phyloP scores from a whole-genome alignment of 192 early-diverging fungal species.

The Glomus cerebriforme region DNA sequence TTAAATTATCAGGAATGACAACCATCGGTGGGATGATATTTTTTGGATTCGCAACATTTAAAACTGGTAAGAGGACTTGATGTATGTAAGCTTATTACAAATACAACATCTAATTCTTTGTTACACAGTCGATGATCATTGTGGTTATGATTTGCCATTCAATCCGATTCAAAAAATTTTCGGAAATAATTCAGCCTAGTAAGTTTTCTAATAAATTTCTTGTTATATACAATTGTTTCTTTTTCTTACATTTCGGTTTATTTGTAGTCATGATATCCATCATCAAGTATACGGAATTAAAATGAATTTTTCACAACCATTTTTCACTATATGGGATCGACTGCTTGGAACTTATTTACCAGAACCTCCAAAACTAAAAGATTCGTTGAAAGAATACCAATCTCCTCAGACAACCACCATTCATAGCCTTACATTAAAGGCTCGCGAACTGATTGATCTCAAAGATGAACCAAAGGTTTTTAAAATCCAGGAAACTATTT shows the following conservation, averaged over 20 bases:
- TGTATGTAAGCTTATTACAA: not conserved
- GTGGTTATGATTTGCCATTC: slow-evolving; percentile 77
- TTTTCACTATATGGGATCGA: slow-evolving; percentile 80
- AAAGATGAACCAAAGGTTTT: not conserved
- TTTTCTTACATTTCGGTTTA: not conserved
- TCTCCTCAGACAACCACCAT: not conserved
- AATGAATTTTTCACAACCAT: slow-evolving; percentile 69
- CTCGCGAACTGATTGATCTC: not conserved
- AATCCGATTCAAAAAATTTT: slow-evolving; percentile 70
- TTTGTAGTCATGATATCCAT: slow-evolving; percentile 56
- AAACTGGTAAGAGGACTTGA: slow-evolving; percentile 49
- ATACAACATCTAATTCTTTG: not conserved
- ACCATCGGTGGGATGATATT: slow-evolving; percentile 67
- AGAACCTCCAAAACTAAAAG: slow-evolving; percentile 36
- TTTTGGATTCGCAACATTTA: slow-evolving; percentile 73
- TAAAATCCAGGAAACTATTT: not conserved
- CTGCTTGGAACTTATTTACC: slow-evolving; percentile 64
- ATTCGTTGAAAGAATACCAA: slow-evolving; percentile 21
- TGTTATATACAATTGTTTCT: not conserved
- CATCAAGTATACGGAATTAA: slow-evolving; percentile 61
- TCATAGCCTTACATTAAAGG: slow-evolving; percentile 1
- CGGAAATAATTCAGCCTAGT: slow-evolving; percentile 74
- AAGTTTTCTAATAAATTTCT: slow-evolving; percentile 39
- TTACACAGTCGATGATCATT: slow-evolving; percentile 74
- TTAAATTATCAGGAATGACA: slow-evolving; percentile 66